Percentiles rank a stretch among this genome's conserved stretches.
Conservation (phyloP, 257 asterid species). For the Ophiorrhiza pumila region DNA sequence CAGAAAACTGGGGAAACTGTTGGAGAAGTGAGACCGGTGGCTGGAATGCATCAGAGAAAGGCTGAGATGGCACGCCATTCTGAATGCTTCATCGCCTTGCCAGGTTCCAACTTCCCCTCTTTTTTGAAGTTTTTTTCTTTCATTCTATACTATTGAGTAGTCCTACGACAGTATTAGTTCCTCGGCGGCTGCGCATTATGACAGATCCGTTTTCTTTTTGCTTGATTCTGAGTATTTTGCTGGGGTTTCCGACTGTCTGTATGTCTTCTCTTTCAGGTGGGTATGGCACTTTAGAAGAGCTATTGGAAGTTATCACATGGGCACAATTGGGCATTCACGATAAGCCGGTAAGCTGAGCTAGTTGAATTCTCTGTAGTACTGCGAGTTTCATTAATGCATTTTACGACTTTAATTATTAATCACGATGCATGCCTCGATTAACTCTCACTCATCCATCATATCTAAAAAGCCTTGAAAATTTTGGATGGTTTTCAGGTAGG, state of each 20-base stretch:
- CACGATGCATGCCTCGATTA: neutral
- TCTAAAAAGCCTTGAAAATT: too few species aligned
- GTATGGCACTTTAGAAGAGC: conserved; percentile 73
- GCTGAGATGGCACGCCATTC: conserved; percentile 73
- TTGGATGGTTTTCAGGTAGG: conserved; percentile 50
- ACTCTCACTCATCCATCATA: neutral
- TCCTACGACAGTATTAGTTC: too few species aligned
- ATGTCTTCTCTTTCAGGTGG: conserved; percentile 39
- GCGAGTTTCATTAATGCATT: too few species aligned
- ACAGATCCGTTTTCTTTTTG: too few species aligned
- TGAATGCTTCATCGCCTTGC: conserved; percentile 77
- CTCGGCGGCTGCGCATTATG: too few species aligned
- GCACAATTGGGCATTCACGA: conserved; percentile 75
- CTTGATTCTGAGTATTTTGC: too few species aligned
- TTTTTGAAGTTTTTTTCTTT: neutral
- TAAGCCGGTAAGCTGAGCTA: conserved; percentile 71
- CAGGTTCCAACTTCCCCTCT: conserved; percentile 31
- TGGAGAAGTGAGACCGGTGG: conserved; percentile 56
- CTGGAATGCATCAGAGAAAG: conserved; percentile 73
- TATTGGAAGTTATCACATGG: conserved; percentile 70
- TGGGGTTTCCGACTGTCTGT: too few species aligned
- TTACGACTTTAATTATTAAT: too few species aligned
- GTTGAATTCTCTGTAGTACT: too few species aligned
- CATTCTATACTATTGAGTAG: too few species aligned
- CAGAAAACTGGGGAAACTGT: conserved; percentile 65